Evolutionary conservation across 129 eudicot genomes (phyloP).

Genomic region (Gnaphalium uliginosum): DNA sequence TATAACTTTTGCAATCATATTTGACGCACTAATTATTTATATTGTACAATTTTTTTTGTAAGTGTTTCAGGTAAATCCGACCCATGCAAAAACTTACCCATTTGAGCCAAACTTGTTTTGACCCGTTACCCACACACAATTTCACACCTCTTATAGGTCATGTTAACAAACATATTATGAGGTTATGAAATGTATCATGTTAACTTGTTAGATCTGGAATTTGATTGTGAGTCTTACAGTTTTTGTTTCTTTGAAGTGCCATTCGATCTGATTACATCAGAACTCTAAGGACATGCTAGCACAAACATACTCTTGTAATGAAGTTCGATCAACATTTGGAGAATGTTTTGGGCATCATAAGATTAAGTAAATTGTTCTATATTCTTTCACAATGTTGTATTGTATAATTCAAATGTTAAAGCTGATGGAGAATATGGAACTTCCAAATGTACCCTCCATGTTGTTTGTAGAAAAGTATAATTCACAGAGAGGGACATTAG

Average conservation of each 20-base stretch:
- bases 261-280: not conserved
- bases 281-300: not conserved
- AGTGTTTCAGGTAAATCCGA: not conserved
- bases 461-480: not conserved
- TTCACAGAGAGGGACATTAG: not conserved
- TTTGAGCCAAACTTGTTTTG: too few relatives aligned
- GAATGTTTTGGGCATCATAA: not conserved
- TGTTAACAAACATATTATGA: not conserved
- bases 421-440: not conserved
- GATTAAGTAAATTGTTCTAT: too few relatives aligned
- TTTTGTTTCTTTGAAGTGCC: conserved; percentile 2
- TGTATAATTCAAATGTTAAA: not conserved
- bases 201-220: not conserved
- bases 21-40: not conserved
- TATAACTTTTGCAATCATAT: not conserved
- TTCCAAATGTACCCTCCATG: too few relatives aligned
- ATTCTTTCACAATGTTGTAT: not conserved
- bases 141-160: not conserved
- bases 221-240: not conserved
- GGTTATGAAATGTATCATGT: not conserved
- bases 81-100: not conserved
- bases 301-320: not conserved
- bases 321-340: not conserved
- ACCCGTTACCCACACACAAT: not conserved
- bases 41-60: too few relatives aligned